phyloP scores from a whole-genome alignment of 2,329 filamentous ascomycete genomes.

The Penicillium nordicum region DNA sequence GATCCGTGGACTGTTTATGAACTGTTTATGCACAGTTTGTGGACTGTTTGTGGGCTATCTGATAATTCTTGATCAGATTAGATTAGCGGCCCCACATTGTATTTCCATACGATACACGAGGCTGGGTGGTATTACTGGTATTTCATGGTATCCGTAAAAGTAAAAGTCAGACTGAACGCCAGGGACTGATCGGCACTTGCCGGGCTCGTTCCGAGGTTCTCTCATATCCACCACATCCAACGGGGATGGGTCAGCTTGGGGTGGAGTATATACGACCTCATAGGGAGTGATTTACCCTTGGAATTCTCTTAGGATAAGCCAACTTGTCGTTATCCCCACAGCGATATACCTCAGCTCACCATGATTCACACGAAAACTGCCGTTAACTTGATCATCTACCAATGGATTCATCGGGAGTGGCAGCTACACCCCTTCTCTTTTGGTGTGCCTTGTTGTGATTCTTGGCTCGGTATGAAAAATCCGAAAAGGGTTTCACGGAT shows the following conservation, averaged over 20 bases:
- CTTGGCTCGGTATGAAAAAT: not conserved
- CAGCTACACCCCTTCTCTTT: not conserved
- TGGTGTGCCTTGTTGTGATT: not conserved
- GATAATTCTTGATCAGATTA: conserved; percentile 8
- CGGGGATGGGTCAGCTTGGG: not conserved
- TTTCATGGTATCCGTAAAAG: not conserved
- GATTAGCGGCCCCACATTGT: not conserved
- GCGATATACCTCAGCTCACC: not conserved
- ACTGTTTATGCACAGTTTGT: not conserved
- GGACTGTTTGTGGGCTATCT: not conserved
- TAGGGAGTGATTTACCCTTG: not conserved
- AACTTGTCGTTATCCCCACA: not conserved
- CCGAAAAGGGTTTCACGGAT: not conserved
- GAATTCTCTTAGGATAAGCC: too few relatives aligned
- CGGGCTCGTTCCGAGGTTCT: not conserved
- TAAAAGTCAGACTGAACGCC: not conserved
- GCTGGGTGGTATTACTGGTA: not conserved
- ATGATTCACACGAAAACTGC: not conserved
- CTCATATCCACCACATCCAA: not conserved
- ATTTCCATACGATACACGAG: not conserved
- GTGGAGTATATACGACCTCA: not conserved
- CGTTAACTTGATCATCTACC: too few relatives aligned
- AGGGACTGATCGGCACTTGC: not conserved
- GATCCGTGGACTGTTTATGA: not conserved
- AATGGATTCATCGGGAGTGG: not conserved